phyloP scores from a whole-genome alignment of 148 eudicot genomes.

The Chenopodium formosanum region DNA sequence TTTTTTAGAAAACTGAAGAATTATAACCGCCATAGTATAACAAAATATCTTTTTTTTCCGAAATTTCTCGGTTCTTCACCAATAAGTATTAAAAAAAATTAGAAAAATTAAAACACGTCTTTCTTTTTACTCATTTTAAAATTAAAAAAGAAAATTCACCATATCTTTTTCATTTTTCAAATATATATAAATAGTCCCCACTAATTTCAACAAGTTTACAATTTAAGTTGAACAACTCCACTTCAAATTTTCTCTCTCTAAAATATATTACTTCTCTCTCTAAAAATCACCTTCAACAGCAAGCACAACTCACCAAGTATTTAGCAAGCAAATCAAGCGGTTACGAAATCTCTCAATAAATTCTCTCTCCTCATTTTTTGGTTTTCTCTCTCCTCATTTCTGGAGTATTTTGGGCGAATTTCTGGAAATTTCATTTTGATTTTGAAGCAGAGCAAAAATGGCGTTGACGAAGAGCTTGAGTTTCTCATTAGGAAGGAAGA shows the following conservation, averaged over 20 bases:
- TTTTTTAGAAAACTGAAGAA: background rate
- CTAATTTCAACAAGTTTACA: slow-evolving; percentile 9
- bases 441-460: slow-evolving; percentile 26
- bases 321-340: slow-evolving; percentile 18
- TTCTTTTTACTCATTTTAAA: background rate
- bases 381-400: background rate
- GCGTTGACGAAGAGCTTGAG: slow-evolving; percentile 48
- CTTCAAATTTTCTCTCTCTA: slow-evolving; percentile 3
- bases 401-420: background rate
- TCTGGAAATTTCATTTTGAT: background rate
- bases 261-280: background rate
- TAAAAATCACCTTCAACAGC: background rate
- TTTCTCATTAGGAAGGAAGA: slow-evolving; percentile 62
- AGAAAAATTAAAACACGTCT: background rate
- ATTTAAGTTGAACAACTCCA: background rate
- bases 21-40: slow-evolving; percentile 20
- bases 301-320: background rate
- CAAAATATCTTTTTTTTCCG: slow-evolving; percentile 10
- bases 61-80: slow-evolving; percentile 30
- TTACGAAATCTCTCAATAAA: slow-evolving; percentile 12
- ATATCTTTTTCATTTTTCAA: background rate
- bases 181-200: background rate
- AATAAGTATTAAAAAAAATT: background rate
- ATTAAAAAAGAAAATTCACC: background rate
- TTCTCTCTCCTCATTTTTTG: slow-evolving; percentile 8